phyloP scores from a whole-genome alignment of 2,329 filamentous ascomycete genomes.

The Blastomyces emzantsi region DNA sequence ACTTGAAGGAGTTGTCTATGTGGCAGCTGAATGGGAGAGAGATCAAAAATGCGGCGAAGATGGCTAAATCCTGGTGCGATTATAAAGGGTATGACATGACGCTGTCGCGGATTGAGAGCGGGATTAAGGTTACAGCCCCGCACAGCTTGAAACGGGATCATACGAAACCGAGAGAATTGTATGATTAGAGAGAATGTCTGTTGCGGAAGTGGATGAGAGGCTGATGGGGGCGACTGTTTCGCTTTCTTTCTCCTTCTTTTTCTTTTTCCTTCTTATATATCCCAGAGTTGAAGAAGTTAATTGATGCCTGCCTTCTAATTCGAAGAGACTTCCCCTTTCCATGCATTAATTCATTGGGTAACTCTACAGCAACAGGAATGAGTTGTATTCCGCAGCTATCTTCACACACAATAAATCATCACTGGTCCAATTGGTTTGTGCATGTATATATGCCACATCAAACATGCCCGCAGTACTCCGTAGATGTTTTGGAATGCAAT shows the following conservation, averaged over 20 bases:
- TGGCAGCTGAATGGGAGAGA: conserved; percentile 40
- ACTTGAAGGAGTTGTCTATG: conserved; percentile 33
- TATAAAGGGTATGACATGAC: conserved; percentile 39
- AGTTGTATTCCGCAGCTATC: too few species aligned
- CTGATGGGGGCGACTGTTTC: not conserved
- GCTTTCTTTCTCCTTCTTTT: not conserved
- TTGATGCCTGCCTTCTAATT: too few species aligned
- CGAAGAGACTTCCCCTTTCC: too few species aligned
- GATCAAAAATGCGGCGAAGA: conserved; percentile 43
- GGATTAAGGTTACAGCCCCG: conserved; percentile 41
- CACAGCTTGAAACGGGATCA: conserved; percentile 14
- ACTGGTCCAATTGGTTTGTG: too few species aligned
- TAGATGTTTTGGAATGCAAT: not conserved
- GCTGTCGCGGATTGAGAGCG: conserved; percentile 37
- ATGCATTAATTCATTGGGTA: too few species aligned
- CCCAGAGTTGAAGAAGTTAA: too few species aligned
- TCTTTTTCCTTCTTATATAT: too few species aligned
- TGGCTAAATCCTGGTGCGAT: conserved; percentile 40
- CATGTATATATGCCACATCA: too few species aligned
- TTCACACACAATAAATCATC: too few species aligned
- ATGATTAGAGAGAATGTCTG: not conserved
- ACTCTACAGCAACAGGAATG: too few species aligned
- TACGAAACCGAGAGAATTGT: conserved; percentile 5
- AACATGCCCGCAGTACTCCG: too few species aligned
- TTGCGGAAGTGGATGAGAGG: not conserved